Base-by-base conservation (phyloP, 164 flowering plant genomes). In the Nelumbo lutea region DNA sequence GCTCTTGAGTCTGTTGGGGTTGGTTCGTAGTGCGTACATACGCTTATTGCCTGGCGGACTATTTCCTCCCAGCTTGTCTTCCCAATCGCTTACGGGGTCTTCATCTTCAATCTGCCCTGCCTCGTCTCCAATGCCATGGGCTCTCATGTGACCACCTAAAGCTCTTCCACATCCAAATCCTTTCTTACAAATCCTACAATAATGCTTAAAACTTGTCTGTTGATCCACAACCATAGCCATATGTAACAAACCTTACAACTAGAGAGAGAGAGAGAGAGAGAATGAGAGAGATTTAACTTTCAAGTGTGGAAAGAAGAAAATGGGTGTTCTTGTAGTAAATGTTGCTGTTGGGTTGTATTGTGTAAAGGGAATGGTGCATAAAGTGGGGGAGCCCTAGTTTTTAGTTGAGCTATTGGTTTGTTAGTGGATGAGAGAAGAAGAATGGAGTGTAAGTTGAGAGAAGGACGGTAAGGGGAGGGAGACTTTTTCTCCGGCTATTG, bases 81-180 rank as follows among this genome's bases (percentile, higher is more conserved):
- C 96, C 93, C 91, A 86, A 61, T 83, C 80, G 41, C 82, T 76
- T 0, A 62, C 76, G 1, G 67, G 79, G 42, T 92, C 95, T 0
- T 85, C 93, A 9, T 90, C 90, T 14, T 91, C 91, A 2, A 79
- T 55, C 46, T 73, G 77, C 0, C 78, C 87, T 7, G 45, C 64
- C 55, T 89, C 96, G 43, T 85, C 97, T 5, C 91, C 95, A 1
- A 91, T 89, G 2, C 98, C 98, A 70, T 95, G 99, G 5, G 98
- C 97, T 76, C 98, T 82, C 99, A 92, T 95, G 80, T 95, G 99
- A 6, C 99, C 98, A 1, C 99, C 99, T 0, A 95, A 78, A 10
- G 98, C 99, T 62, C 99, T 79, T 6, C 98, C 99, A 70, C 99
- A 92, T 38, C 85, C 84, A 64, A 95, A 95, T 2, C 97, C 99